phyloP scores from a whole-genome alignment of 1,139 yeast genomes.

The Komagataea norvegica region DNA sequence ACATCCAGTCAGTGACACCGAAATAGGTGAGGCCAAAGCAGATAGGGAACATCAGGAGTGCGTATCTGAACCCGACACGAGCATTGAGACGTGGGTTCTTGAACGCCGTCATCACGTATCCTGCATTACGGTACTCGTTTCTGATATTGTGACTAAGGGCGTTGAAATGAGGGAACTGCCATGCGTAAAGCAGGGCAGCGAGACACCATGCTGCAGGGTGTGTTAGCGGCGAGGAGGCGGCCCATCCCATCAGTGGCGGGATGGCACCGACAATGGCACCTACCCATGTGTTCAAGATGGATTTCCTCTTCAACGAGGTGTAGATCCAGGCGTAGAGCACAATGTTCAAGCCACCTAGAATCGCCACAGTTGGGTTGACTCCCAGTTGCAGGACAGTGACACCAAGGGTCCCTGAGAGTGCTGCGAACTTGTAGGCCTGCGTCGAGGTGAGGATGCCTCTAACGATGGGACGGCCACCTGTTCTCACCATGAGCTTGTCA shows the following conservation, averaged over 20 bases:
- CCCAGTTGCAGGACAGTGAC: slow-evolving; percentile 65
- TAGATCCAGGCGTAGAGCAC: slow-evolving; percentile 83
- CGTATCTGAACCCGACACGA: slow-evolving; percentile 85
- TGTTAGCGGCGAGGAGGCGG: slow-evolving; percentile 74
- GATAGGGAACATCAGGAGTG: slow-evolving; percentile 85
- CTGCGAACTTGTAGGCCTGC: slow-evolving; percentile 81
- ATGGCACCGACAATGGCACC: slow-evolving; percentile 98
- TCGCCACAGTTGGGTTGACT: slow-evolving; percentile 81
- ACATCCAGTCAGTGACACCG: slow-evolving; percentile 78
- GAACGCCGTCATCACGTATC: slow-evolving; percentile 95
- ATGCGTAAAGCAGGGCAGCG: slow-evolving; percentile 85
- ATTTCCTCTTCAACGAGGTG: slow-evolving; percentile 81
- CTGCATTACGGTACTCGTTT: slow-evolving; percentile 85
- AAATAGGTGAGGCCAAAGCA: slow-evolving; percentile 79
- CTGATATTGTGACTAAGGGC: slow-evolving; percentile 85
- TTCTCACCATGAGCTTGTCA: slow-evolving; percentile 84
- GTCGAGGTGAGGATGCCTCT: slow-evolving; percentile 69
- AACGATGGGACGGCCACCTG: slow-evolving; percentile 87
- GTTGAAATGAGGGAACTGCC: slow-evolving; percentile 99
- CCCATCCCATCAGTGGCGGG: slow-evolving; percentile 99
- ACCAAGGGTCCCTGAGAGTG: slow-evolving; percentile 66
- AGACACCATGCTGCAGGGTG: slow-evolving; percentile 96
- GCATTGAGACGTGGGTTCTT: slow-evolving; percentile 90
- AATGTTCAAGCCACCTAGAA: slow-evolving; percentile 72
- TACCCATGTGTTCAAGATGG: slow-evolving; percentile 93